A percentile compares a stretch with the other conserved stretches of the same genome.
These are phyloP conservation scores for Colletotrichum lupini DNA, from an alignment of 2,329 filamentous ascomycete species.

Conservation along the genomic window DNA sequence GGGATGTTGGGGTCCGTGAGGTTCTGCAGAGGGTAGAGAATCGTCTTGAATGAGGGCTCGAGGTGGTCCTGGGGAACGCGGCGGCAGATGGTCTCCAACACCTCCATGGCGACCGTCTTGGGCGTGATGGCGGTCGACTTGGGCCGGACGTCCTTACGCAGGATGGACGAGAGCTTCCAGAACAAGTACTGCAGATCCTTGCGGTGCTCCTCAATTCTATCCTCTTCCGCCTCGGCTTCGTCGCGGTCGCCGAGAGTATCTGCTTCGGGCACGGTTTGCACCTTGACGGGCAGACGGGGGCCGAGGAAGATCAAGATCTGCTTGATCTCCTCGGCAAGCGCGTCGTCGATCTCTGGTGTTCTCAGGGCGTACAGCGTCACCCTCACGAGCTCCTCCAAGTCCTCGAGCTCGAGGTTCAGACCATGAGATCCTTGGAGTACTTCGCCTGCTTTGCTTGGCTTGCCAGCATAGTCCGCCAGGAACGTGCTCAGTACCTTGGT, in stretches of 20 bases:
- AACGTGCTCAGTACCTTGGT: constrained; percentile 81
- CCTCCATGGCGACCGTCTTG: constrained; percentile 80
- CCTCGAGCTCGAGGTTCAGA: constrained; percentile 71
- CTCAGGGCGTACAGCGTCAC: constrained; percentile 66
- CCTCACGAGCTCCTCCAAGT: constrained; percentile 70
- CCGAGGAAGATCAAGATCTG: constrained; percentile 88
- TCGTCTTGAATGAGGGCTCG: constrained; percentile 69
- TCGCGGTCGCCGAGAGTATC: constrained; percentile 56
- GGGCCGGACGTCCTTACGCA: constrained; percentile 79
- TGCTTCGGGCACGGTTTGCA: constrained; percentile 47
- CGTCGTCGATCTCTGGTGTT: constrained; percentile 74
- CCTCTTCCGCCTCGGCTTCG: constrained; percentile 51
- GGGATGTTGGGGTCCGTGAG: constrained; percentile 84
- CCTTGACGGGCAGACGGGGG: constrained; percentile 56
- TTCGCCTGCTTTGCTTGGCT: constrained; percentile 63
- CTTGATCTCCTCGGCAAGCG: constrained; percentile 81
- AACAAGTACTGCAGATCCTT: constrained; percentile 78
- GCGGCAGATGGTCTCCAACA: constrained; percentile 76
- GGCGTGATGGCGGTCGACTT: constrained; percentile 73
- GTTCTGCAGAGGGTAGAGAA: constrained; percentile 76
- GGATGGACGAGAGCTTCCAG: constrained; percentile 79
- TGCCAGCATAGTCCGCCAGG: constrained; percentile 80
- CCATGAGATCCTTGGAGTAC: constrained; percentile 78
- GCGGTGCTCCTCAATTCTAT: constrained; percentile 39
- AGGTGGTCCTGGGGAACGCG: constrained; percentile 69